Conservation (phyloP, 805 yeast genomes). For the Hanseniaspora occidentalis region DNA sequence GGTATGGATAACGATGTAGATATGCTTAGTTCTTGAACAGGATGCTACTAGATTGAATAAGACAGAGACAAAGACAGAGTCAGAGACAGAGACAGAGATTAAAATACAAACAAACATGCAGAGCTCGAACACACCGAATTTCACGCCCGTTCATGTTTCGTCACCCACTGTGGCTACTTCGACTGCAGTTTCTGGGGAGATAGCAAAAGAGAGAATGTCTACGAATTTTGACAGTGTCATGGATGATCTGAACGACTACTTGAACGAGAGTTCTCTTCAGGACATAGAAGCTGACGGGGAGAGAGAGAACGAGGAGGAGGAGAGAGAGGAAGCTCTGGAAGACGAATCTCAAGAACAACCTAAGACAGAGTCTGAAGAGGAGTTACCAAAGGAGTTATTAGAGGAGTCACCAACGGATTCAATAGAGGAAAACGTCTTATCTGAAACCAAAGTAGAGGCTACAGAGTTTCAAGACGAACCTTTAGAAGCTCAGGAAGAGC, state of each 20-base stretch:
- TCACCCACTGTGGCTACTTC: no score
- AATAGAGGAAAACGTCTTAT: no score
- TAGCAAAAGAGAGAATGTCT: neutral
- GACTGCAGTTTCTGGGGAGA: neutral
- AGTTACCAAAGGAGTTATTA: conserved; percentile 9
- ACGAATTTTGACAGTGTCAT: neutral
- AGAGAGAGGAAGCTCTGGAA: neutral
- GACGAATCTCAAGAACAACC: conserved; percentile 9
- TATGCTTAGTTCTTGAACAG: conserved; percentile 1
- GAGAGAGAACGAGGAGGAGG: conserved; percentile 3
- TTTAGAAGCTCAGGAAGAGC: no score
- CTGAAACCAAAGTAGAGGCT: no score
- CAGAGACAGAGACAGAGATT: neutral
- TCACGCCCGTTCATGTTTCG: no score
- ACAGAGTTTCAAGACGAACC: no score
- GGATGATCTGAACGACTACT: neutral
- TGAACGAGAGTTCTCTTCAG: neutral
- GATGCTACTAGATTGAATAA: neutral
- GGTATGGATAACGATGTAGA: conserved; percentile 10
- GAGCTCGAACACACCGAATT: no score
- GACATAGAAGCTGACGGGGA: no score
- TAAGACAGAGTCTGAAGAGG: conserved; percentile 28
- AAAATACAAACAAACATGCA: neutral
- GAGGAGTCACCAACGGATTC: no score
- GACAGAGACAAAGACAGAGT: neutral